phyloP scores from a whole-genome alignment of 306 rosid species.

The Argentina anserina region DNA sequence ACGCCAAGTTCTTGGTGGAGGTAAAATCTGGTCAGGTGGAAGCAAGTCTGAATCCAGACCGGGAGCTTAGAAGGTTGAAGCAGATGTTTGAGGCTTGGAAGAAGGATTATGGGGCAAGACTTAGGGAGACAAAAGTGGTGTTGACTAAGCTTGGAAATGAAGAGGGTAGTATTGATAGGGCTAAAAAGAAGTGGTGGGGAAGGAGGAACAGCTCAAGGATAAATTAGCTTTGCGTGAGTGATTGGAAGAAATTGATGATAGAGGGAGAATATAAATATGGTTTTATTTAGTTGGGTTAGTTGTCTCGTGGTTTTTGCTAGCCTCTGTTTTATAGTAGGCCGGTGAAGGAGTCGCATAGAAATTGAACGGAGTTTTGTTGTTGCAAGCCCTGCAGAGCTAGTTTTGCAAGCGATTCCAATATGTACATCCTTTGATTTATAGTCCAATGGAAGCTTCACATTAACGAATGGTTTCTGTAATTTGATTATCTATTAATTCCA shows the following conservation, averaged over 20 bases:
- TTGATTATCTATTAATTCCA: neutral
- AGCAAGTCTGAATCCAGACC: slow-evolving; percentile 87
- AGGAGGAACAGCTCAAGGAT: slow-evolving; percentile 90
- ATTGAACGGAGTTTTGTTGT: slow-evolving; percentile 30
- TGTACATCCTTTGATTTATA: slow-evolving; percentile 32
- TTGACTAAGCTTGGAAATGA: slow-evolving; percentile 84
- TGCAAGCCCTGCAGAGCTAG: slow-evolving; percentile 22
- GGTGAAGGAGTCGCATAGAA: slow-evolving; percentile 20
- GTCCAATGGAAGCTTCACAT: slow-evolving; percentile 14
- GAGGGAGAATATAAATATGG: slow-evolving; percentile 15
- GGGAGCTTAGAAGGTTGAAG: slow-evolving; percentile 87
- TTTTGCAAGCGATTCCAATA: slow-evolving; percentile 7
- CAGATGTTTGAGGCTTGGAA: slow-evolving; percentile 99
- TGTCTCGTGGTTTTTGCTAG: slow-evolving; percentile 35
- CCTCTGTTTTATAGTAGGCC: slow-evolving; percentile 20
- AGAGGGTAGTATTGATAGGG: slow-evolving; percentile 58
- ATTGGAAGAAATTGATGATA: slow-evolving; percentile 22
- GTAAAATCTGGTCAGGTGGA: slow-evolving; percentile 97
- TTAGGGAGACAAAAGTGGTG: slow-evolving; percentile 86
- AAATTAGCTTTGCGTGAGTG: slow-evolving; percentile 34
- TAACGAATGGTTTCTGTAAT: slow-evolving; percentile 9
- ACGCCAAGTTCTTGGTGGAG: slow-evolving; percentile 99
- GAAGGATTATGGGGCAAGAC: slow-evolving; percentile 79
- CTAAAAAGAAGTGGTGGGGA: slow-evolving; percentile 92
- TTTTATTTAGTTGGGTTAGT: slow-evolving; percentile 39